Evolutionary conservation across 495 filamentous ascomycete species (phyloP).

Genomic region (Xylaria acuta): DNA sequence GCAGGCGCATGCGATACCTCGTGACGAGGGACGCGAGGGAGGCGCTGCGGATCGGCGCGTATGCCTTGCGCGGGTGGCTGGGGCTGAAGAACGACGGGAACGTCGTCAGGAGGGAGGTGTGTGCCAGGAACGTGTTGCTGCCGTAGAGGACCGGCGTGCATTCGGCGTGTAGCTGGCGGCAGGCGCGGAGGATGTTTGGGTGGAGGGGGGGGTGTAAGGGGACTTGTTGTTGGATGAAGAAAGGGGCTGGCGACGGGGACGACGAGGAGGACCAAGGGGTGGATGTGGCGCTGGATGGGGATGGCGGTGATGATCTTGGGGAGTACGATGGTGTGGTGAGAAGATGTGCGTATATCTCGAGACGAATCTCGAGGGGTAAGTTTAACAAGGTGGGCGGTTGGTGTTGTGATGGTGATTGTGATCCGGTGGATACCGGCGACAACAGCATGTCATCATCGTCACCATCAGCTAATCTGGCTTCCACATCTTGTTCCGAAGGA

Average conservation of each 20-base stretch:
- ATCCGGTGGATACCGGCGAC: too few species aligned
- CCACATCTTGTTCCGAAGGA: not conserved
- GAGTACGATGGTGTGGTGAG: constrained; percentile 35
- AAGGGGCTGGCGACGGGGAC: constrained; percentile 19
- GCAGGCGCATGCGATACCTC: constrained; percentile 51
- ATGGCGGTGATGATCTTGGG: not conserved
- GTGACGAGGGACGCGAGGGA: constrained; percentile 44
- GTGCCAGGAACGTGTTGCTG: constrained; percentile 58
- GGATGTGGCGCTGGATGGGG: not conserved
- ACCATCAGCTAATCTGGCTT: not conserved
- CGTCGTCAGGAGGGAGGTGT: constrained; percentile 52
- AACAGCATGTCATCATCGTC: not conserved
- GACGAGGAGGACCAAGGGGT: constrained; percentile 20
- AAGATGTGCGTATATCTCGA: constrained; percentile 55
- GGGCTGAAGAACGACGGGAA: constrained; percentile 49
- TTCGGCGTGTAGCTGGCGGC: constrained; percentile 49
- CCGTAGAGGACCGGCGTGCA: constrained; percentile 55
- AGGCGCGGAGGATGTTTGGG: constrained; percentile 50
- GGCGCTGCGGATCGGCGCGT: constrained; percentile 41
- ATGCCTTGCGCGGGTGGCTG: constrained; percentile 16
- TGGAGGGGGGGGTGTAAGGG: constrained; percentile 33
- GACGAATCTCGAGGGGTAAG: constrained; percentile 58
- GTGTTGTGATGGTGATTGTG: not conserved
- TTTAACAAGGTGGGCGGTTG: constrained; percentile 43
- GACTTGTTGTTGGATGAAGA: constrained; percentile 21